Base-by-base conservation (phyloP, 331 rosid species). In the Quercus tomentella region DNA sequence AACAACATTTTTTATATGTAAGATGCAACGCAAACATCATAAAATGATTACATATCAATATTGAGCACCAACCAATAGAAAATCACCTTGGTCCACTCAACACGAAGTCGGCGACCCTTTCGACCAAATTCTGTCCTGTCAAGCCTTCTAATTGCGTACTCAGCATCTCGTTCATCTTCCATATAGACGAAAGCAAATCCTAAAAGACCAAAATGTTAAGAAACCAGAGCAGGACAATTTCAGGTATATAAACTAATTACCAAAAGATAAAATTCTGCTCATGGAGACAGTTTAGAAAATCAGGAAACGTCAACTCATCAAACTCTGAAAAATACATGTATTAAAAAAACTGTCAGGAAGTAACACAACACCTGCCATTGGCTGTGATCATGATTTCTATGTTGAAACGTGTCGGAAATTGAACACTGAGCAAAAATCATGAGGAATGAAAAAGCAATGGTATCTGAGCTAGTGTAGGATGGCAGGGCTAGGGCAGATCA, bases 181-280 rank as follows among this genome's bases (percentile, higher is more conserved):
- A 92, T 92, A 82, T 92, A 92, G 58, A 92, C 86, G n/a, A 92
- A 92, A 74, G 97, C 97, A 88, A 90, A 92, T 67, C 97, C 97
- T 92, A 67, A 25, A 26, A 80, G 70, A 82, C 77, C 72, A 82
- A 6, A 60, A 45, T 75, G 81, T 80, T 85, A 82, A 82, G 79
- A 83, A 66, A 77, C 79, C 65, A 81, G 65, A 73, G 81, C 67
- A 69, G 58, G 45, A 76, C 51, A 26, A 67, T 45, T 76, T 25
- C 56, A 74, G 78, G 49, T 37, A 61, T 4, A n/a, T 23, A 18
- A 69, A 72, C 73, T 37, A 22, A 58, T 56, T 72, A 45, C 49
- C 31, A 20, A 1, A 72, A n/a, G 51, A 57, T 80, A 78, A 82
- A 45, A 54, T 68, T 45, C 76, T 55, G 70, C 56, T 51, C 77